A percentile compares a stretch with the other conserved stretches of the same genome.
Evolutionary conservation across 371 early-diverging fungal genomes (phyloP).

Genomic region (Mucor mucedo): DNA sequence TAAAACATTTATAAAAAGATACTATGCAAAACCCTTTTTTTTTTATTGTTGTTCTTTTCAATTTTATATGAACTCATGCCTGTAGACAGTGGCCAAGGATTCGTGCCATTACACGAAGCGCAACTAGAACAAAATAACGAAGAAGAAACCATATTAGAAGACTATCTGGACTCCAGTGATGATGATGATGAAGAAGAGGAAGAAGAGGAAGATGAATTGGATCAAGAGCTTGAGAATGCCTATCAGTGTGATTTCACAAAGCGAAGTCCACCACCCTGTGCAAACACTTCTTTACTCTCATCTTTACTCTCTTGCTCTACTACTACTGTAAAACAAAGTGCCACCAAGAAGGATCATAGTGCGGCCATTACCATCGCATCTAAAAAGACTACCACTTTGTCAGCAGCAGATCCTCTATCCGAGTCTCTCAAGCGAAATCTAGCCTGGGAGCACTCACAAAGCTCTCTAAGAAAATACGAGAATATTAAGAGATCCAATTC

Average conservation of each 20-base stretch:
- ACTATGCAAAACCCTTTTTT: neutral
- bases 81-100: neutral
- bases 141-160: neutral
- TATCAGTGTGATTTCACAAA: slow-evolving; percentile 4
- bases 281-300: slow-evolving; percentile 1
- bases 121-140: neutral
- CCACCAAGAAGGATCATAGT: neutral
- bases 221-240: slow-evolving; percentile 2
- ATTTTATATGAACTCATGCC: neutral
- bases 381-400: neutral
- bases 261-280: neutral
- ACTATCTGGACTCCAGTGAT: neutral
- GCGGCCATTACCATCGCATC: neutral
- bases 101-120: neutral
- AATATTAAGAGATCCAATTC: neutral
- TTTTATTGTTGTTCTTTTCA: neutral
- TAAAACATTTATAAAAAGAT: neutral
- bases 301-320: neutral
- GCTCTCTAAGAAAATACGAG: neutral
- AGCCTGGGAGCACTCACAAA: neutral
- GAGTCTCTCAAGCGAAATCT: slow-evolving; percentile 1
- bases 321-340: neutral
- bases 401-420: neutral
- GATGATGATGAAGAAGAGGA: neutral
- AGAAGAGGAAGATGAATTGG: neutral